phyloP scores from a whole-genome alignment of 352 stramenopile species.

The Pythium angustatum region DNA sequence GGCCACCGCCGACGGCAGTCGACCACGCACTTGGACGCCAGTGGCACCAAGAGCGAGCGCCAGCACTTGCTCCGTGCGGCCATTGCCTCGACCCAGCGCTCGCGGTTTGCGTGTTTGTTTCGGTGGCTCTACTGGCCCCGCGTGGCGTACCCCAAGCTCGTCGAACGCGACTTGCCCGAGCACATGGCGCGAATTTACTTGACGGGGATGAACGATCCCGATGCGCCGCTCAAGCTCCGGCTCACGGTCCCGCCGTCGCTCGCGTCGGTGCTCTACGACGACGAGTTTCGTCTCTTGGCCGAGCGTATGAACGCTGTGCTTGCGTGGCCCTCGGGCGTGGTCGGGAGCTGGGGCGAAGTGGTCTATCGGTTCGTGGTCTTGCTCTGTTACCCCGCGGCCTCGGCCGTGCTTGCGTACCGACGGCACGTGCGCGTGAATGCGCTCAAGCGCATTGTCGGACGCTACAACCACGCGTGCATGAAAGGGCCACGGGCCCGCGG shows the following conservation, averaged over 20 bases:
- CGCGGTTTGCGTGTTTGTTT: conserved; percentile 55
- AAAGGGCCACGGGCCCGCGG: conserved; percentile 66
- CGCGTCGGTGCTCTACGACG: conserved; percentile 65
- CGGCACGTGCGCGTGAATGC: conserved; percentile 75
- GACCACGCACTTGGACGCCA: conserved; percentile 35
- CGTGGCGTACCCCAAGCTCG: conserved; percentile 75
- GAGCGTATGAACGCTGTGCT: conserved; percentile 66
- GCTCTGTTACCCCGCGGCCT: conserved; percentile 72
- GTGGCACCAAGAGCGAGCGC: conserved; percentile 47
- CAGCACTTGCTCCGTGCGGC: conserved; percentile 66
- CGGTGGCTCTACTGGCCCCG: conserved; percentile 76
- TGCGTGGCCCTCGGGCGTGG: conserved; percentile 47
- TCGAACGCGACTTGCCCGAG: conserved; percentile 74
- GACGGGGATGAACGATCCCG: conserved; percentile 59
- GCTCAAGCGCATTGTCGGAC: conserved; percentile 70
- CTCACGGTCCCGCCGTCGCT: conserved; percentile 56
- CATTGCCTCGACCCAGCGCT: conserved; percentile 54
- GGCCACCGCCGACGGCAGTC: neutral
- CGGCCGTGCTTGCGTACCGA: conserved; percentile 63
- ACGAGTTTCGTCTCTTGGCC: conserved; percentile 64
- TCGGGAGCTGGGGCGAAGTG: conserved; percentile 59
- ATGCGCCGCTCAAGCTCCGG: conserved; percentile 59
- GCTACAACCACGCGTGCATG: conserved; percentile 86
- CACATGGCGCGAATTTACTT: conserved; percentile 85
- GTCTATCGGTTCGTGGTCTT: conserved; percentile 59